phyloP scores from a whole-genome alignment of 768 basidiomycete genomes.

The Suillus plorans region DNA sequence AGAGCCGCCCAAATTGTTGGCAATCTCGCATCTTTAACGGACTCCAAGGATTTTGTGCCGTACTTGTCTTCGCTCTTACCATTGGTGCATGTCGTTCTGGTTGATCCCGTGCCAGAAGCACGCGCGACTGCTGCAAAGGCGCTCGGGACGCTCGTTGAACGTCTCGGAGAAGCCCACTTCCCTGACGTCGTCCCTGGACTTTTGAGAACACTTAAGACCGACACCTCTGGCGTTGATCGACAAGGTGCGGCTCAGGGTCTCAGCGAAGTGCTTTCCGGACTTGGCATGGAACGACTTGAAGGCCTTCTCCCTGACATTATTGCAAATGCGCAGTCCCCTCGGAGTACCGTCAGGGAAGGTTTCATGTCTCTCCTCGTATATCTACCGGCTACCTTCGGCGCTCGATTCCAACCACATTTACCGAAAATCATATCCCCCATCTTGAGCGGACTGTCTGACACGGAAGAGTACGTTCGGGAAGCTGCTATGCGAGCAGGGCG shows the following conservation, averaged over 20 bases:
- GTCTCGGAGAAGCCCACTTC: slow-evolving; percentile 92
- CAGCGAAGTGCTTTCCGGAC: slow-evolving; percentile 89
- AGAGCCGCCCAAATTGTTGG: slow-evolving; percentile 97
- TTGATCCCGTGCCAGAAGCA: slow-evolving; percentile 97
- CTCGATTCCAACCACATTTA: slow-evolving; percentile 93
- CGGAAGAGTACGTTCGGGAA: slow-evolving; percentile 93
- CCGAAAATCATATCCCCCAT: slow-evolving; percentile 94
- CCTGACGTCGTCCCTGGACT: slow-evolving; percentile 93
- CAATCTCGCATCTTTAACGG: slow-evolving; percentile 89
- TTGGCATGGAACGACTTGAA: slow-evolving; percentile 98
- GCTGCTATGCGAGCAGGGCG: slow-evolving; percentile 98
- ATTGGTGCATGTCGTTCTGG: slow-evolving; percentile 86
- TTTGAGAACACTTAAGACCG: slow-evolving; percentile 84
- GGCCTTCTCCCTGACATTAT: slow-evolving; percentile 93
- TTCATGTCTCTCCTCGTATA: slow-evolving; percentile 98
- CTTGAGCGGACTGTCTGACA: slow-evolving; percentile 85
- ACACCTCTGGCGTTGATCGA: slow-evolving; percentile 92
- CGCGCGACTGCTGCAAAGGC: slow-evolving; percentile 97
- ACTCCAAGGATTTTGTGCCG: slow-evolving; percentile 90
- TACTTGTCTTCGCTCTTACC: slow-evolving; percentile 90
- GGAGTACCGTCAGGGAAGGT: slow-evolving; percentile 92
- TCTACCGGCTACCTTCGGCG: slow-evolving; percentile 93
- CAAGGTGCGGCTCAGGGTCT: slow-evolving; percentile 98
- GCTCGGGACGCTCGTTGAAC: slow-evolving; percentile 93
- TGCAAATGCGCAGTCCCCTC: slow-evolving; percentile 83